These are phyloP conservation scores for Mycena venus DNA, from an alignment of 768 basidiomycete genomes.

Conservation along the genomic window DNA sequence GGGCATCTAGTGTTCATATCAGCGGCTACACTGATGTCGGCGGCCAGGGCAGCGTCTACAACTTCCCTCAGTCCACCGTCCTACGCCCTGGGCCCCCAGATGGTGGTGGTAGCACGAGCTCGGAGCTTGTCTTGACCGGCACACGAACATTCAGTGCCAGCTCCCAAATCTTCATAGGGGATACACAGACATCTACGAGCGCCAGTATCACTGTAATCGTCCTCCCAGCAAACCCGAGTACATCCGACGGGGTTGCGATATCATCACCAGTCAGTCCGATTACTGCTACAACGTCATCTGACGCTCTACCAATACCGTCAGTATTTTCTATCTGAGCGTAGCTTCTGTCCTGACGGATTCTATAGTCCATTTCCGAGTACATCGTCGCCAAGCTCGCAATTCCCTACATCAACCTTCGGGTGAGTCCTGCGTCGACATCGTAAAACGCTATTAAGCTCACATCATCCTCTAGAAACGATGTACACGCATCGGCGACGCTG, in stretches of 20 bases:
- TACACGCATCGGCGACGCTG: neutral
- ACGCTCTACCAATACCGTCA: neutral
- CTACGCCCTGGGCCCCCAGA: too few relatives aligned
- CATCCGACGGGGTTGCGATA: neutral
- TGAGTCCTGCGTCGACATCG: neutral
- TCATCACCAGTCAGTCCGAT: neutral
- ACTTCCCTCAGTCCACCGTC: too few relatives aligned
- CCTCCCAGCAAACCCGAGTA: neutral
- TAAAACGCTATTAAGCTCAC: neutral
- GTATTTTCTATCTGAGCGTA: neutral
- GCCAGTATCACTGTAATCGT: neutral
- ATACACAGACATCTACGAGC: neutral
- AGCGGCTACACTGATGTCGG: too few relatives aligned
- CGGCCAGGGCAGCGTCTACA: too few relatives aligned
- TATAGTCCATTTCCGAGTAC: neutral
- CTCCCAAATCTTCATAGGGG: neutral
- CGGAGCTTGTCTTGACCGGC: neutral
- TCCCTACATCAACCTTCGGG: constrained; percentile 7
- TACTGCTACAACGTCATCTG: neutral
- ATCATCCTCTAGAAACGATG: neutral
- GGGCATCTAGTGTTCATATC: neutral
- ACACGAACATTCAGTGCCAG: neutral
- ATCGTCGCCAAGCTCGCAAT: neutral
- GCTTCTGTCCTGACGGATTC: neutral
- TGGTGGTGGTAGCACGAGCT: neutral